Percentiles rank a stretch among this genome's conserved stretches.
Evolutionary conservation across 169 alveolate genomes (phyloP).

Genomic region (Eimeria tenella): DNA sequence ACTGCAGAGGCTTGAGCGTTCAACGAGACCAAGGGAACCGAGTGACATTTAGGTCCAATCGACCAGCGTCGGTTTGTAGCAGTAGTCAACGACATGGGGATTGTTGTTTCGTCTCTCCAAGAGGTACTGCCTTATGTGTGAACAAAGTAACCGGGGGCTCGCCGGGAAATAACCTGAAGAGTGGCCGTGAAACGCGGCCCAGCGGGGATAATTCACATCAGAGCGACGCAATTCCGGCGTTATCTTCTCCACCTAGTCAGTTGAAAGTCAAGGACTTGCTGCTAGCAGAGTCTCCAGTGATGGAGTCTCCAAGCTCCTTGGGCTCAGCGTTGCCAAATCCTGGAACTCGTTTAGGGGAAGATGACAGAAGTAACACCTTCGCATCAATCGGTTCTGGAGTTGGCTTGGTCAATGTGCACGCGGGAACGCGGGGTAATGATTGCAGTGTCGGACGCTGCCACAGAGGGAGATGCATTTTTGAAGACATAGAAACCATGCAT

Average conservation of each 20-base stretch:
- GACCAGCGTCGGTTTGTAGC: not conserved
- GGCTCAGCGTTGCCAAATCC: constrained; percentile 3
- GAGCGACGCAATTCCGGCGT: not conserved
- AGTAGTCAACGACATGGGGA: constrained; percentile 8
- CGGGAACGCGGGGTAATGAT: not conserved
- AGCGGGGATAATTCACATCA: constrained; percentile 1
- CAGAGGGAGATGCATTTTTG: constrained; percentile 44
- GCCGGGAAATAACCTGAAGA: not conserved
- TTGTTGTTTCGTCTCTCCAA: not conserved
- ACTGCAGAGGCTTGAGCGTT: not conserved
- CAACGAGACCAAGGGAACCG: constrained; percentile 20
- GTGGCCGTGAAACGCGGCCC: not conserved
- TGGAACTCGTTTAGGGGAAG: constrained; percentile 15
- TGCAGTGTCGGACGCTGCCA: constrained; percentile 25
- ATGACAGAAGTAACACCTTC: constrained; percentile 1
- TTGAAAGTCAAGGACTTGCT: constrained; percentile 36
- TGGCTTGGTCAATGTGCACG: not conserved
- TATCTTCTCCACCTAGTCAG: not conserved
- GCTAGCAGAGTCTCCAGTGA: constrained; percentile 54
- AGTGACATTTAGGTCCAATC: not conserved
- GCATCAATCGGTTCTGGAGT: constrained; percentile 12
- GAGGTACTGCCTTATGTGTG: not conserved
- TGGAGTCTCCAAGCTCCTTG: not conserved
- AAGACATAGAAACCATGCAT: not conserved
- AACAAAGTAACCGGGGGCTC: not conserved